These are phyloP conservation scores for Pleurostoma richardsiae DNA, from an alignment of 2,329 filamentous ascomycete genomes.

Conservation along the genomic window DNA sequence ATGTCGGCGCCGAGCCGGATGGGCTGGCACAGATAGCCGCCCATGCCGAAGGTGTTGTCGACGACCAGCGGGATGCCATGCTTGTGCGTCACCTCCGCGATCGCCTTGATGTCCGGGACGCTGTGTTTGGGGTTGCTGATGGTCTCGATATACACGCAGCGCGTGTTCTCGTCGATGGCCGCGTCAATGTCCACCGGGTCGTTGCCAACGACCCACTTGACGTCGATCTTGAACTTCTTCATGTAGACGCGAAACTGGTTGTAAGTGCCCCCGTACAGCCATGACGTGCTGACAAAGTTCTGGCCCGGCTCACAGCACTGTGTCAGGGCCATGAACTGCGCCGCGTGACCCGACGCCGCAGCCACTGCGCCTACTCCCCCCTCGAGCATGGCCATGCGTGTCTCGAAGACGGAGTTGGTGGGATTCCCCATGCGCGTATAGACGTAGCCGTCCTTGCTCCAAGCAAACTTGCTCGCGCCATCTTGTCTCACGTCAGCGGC, in stretches of 20 bases:
- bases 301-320: slow-evolving; percentile 11
- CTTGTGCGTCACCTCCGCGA: slow-evolving; percentile 54
- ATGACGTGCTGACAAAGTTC: slow-evolving; percentile 12
- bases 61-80: slow-evolving; percentile 33
- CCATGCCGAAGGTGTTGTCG: slow-evolving; percentile 69
- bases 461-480: slow-evolving; percentile 27
- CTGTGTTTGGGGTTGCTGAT: slow-evolving; percentile 25
- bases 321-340: slow-evolving; percentile 14
- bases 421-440: slow-evolving; percentile 32
- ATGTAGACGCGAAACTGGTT: slow-evolving; percentile 30
- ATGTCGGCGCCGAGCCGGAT: slow-evolving; percentile 69
- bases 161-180: slow-evolving; percentile 22
- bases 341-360: slow-evolving; percentile 28
- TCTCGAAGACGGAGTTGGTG: slow-evolving; percentile 31
- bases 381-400: slow-evolving; percentile 29
- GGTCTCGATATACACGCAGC: slow-evolving; percentile 22
- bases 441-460: slow-evolving; percentile 30
- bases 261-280: slow-evolving; percentile 28
- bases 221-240: slow-evolving; percentile 28
- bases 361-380: slow-evolving; percentile 29
- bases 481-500: slow-evolving; percentile 10
- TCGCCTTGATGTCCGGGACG: slow-evolving; percentile 62
- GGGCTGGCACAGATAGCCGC: slow-evolving; percentile 61
- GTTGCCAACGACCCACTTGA: slow-evolving; percentile 27
- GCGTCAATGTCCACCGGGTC: slow-evolving; percentile 21